A percentile compares a stretch with the other conserved stretches of the same genome.
phyloP scores from a whole-genome alignment of 1,139 yeast genomes.

The Geotrichum citri-aurantii region DNA sequence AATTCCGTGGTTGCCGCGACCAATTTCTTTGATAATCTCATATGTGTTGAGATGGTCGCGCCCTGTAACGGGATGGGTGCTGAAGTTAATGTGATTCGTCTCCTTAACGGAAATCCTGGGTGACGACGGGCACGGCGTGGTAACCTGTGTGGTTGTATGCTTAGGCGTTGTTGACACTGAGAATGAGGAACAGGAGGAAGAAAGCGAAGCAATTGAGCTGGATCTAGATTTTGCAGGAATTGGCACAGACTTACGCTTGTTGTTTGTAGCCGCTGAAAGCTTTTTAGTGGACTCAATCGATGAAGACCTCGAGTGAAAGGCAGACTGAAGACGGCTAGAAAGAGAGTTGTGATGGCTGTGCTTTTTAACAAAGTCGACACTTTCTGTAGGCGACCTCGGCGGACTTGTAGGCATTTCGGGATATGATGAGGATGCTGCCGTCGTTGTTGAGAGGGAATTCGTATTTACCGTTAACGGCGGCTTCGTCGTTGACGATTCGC shows the following conservation, averaged over 20 bases:
- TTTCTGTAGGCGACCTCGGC: neutral
- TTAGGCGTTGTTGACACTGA: neutral
- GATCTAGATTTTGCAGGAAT: neutral
- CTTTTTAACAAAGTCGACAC: neutral
- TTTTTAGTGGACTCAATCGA: neutral
- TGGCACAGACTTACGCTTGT: neutral
- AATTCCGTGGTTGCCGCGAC: slow-evolving; percentile 96
- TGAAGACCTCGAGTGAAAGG: slow-evolving; percentile 9
- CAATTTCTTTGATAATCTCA: slow-evolving; percentile 81
- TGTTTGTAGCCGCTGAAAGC: neutral
- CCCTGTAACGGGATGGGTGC: slow-evolving; percentile 82
- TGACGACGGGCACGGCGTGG: slow-evolving; percentile 10
- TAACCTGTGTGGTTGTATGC: neutral
- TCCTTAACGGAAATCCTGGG: slow-evolving; percentile 54
- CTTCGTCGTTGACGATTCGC: neutral
- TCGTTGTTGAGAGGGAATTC: neutral
- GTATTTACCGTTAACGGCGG: neutral
- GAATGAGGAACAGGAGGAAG: neutral
- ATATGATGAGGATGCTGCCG: neutral
- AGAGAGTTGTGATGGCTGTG: slow-evolving; percentile 2
- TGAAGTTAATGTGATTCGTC: slow-evolving; percentile 72
- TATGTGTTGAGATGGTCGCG: slow-evolving; percentile 84
- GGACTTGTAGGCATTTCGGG: neutral
- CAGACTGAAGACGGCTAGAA: slow-evolving; percentile 8
- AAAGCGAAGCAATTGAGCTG: neutral